A percentile compares a stretch with the other conserved stretches of the same genome.
Evolutionary conservation across 306 rosid species (phyloP).

Genomic region (Prunus fruticosa): DNA sequence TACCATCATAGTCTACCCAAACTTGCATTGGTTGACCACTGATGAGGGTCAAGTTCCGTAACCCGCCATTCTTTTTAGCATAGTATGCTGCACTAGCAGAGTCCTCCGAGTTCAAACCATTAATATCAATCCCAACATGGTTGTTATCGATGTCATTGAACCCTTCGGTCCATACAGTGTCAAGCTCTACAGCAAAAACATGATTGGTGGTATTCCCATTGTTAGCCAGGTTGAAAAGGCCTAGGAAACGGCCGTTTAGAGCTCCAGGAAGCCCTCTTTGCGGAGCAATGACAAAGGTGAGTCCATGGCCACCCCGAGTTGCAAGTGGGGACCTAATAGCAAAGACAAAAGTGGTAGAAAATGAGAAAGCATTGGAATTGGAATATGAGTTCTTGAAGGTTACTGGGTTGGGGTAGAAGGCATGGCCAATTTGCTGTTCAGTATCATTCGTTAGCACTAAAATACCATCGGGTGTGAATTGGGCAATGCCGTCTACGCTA

Average conservation of each 20-base stretch:
- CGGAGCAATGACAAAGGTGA: conserved; percentile 20
- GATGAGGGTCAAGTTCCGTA: background rate
- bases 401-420: conserved; percentile 12
- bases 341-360: conserved; percentile 18
- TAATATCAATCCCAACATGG: conserved; percentile 26
- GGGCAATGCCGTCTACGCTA: background rate
- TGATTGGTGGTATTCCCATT: background rate
- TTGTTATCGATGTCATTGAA: conserved; percentile 9
- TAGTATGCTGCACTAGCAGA: conserved; percentile 8
- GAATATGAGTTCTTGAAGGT: conserved; percentile 13
- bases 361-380: background rate
- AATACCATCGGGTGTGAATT: background rate
- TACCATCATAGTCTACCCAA: conserved; percentile 23
- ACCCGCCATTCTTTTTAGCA: background rate
- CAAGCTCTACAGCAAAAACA: conserved; percentile 25
- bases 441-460: background rate
- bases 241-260: background rate
- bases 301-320: conserved; percentile 11
- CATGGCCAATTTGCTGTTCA: background rate
- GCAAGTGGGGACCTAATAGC: background rate
- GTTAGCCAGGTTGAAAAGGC: conserved; percentile 1
- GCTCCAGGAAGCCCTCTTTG: background rate
- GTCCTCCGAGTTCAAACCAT: background rate
- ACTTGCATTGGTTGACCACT: conserved; percentile 7
- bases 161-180: background rate